Evolutionary conservation across 495 filamentous ascomycete genomes (phyloP).

Genomic region (Neurospora terricola): DNA sequence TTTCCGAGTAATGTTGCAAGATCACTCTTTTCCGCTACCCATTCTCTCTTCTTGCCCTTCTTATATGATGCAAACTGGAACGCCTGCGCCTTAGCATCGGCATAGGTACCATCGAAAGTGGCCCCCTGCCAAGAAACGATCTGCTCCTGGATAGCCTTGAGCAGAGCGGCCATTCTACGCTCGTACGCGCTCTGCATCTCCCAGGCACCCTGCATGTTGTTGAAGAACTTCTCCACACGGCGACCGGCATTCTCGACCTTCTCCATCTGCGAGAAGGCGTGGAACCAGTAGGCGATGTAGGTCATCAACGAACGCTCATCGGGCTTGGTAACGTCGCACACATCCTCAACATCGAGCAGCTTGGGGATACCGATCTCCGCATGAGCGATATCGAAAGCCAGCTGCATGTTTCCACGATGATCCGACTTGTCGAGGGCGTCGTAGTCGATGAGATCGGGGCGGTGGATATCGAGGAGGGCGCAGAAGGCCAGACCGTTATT

Average conservation of each 20-base stretch:
- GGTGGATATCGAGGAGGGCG: conserved; percentile 91
- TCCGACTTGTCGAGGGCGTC: conserved; percentile 88
- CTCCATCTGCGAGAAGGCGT: conserved; percentile 97
- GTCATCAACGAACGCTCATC: conserved; percentile 98
- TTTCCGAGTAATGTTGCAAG: conserved; percentile 90
- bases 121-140: conserved; percentile 64
- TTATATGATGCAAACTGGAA: conserved; percentile 79
- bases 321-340: conserved; percentile 90
- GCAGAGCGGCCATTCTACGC: conserved; percentile 68
- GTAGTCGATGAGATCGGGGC: conserved; percentile 94
- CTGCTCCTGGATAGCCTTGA: conserved; percentile 64
- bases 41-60: conserved; percentile 73
- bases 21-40: conserved; percentile 97
- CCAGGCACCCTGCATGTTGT: conserved; percentile 99
- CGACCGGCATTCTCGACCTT: conserved; percentile 93
- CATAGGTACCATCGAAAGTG: conserved; percentile 82
- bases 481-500: conserved; percentile 96
- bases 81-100: conserved; percentile 83
- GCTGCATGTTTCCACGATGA: conserved; percentile 92
- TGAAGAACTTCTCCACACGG: conserved; percentile 95
- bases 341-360: conserved; percentile 93
- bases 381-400: conserved; percentile 90
- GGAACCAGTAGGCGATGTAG: conserved; percentile 99
- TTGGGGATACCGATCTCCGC: conserved; percentile 97
- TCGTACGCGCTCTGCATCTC: conserved; percentile 97